These are phyloP conservation scores for Exophiala aquamarina DNA, from an alignment of 2,329 filamentous ascomycete genomes.

Conservation along the genomic window DNA sequence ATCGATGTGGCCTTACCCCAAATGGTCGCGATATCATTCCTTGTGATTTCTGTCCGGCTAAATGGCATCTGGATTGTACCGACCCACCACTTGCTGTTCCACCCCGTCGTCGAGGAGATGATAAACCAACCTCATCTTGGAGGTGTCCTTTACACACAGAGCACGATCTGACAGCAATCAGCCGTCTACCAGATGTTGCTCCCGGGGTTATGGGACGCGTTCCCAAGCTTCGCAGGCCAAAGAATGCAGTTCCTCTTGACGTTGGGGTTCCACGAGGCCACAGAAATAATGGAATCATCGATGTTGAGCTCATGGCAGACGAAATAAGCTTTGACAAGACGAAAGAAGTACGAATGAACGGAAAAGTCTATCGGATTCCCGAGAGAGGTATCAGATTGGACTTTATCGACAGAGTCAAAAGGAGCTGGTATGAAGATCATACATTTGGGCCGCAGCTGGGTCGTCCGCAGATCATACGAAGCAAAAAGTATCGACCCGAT, in stretches of 20 bases:
- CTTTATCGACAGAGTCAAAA: conserved; percentile 66
- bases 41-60: conserved; percentile 77
- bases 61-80: conserved; percentile 92
- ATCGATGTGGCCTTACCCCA: conserved; percentile 66
- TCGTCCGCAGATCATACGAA: conserved; percentile 15
- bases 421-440: conserved; percentile 35
- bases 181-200: conserved; percentile 43
- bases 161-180: conserved; percentile 64
- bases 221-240: conserved; percentile 51
- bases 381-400: conserved; percentile 67
- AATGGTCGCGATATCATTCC: conserved; percentile 72
- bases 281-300: conserved; percentile 69
- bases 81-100: conserved; percentile 80
- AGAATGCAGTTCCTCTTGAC: conserved; percentile 49
- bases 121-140: conserved; percentile 69
- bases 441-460: conserved; percentile 18
- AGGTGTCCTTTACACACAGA: conserved; percentile 86
- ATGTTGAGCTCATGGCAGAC: conserved; percentile 62
- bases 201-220: conserved; percentile 32
- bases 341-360: conserved; percentile 60
- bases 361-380: conserved; percentile 64
- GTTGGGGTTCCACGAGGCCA: conserved; percentile 60
- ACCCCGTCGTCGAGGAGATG: conserved; percentile 55
- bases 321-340: conserved; percentile 49
- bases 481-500: conserved; percentile 21